phyloP scores from a whole-genome alignment of 768 basidiomycete genomes.

The Epithele typhae region DNA sequence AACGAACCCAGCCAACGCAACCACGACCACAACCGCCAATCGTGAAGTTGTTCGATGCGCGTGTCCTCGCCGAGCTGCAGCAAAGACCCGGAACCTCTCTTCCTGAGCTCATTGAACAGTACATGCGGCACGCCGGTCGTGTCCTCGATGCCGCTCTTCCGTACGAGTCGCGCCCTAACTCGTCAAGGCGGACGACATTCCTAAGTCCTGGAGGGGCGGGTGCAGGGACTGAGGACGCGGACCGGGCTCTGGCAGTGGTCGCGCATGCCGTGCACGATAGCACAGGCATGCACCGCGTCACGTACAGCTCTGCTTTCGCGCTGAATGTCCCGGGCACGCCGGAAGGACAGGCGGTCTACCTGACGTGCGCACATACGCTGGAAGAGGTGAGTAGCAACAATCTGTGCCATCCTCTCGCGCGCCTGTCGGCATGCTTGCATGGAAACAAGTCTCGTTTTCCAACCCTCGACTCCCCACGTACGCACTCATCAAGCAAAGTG shows the following conservation, averaged over 20 bases:
- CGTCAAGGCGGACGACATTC: conserved; percentile 26
- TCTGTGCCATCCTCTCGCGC: neutral
- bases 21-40: neutral
- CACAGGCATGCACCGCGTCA: conserved; percentile 36
- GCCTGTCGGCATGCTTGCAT: too few species aligned
- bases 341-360: conserved; percentile 32
- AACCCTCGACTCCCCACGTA: neutral
- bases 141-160: conserved; percentile 40
- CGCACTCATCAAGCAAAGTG: too few species aligned
- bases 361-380: conserved; percentile 62
- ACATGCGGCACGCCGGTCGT: conserved; percentile 35
- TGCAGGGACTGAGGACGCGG: conserved; percentile 13
- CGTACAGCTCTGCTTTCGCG: conserved; percentile 55
- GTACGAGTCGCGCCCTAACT: conserved; percentile 47
- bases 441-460: conserved; percentile 3
- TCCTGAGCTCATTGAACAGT: conserved; percentile 38
- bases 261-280: conserved; percentile 44
- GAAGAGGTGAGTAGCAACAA: conserved; percentile 47
- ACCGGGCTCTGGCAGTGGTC: conserved; percentile 41
- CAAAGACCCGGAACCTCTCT: conserved; percentile 13
- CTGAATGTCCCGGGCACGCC: conserved; percentile 30
- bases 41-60: conserved; percentile 19
- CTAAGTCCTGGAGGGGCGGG: conserved; percentile 5
- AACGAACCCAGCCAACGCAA: too few species aligned
- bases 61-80: conserved; percentile 20